These are phyloP conservation scores for Trichoderma sp. DNA, from an alignment of 2,329 filamentous ascomycete genomes.

Conservation along the genomic window DNA sequence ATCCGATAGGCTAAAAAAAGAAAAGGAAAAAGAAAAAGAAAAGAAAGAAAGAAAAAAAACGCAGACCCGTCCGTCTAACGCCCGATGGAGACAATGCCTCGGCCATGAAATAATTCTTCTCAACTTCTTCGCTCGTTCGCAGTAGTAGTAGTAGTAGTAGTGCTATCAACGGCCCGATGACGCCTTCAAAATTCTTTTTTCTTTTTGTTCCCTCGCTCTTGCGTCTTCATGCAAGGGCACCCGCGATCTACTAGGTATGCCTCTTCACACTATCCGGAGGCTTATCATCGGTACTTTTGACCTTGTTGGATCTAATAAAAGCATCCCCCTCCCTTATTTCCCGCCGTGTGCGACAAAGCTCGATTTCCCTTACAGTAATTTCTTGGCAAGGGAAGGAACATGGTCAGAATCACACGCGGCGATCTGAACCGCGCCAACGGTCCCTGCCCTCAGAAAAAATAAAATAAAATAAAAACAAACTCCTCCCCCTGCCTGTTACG, in stretches of 20 bases:
- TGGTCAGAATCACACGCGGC: neutral
- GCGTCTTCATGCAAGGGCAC: slow-evolving; percentile 1
- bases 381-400: slow-evolving; percentile 5
- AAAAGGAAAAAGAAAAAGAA: neutral
- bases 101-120: neutral
- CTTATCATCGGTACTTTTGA: neutral
- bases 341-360: neutral
- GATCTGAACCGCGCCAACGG: slow-evolving; percentile 1
- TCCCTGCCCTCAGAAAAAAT: neutral
- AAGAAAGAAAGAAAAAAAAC: neutral
- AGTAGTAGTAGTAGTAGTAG: no score
- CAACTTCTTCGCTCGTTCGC: neutral
- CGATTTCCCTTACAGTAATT: neutral
- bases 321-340: neutral
- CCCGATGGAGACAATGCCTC: slow-evolving; percentile 1
- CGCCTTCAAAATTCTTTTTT: neutral
- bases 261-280: neutral
- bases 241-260: neutral
- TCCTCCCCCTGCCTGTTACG: neutral
- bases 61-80: neutral
- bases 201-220: neutral
- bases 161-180: neutral
- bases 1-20: slow-evolving; percentile 2
- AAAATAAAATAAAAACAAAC: no score
- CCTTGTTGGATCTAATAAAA: neutral